Percentiles rank a stretch among this genome's conserved stretches.
phyloP scores from a whole-genome alignment of 176 grass and related monocot species.

The Phyllostachys edulis region DNA sequence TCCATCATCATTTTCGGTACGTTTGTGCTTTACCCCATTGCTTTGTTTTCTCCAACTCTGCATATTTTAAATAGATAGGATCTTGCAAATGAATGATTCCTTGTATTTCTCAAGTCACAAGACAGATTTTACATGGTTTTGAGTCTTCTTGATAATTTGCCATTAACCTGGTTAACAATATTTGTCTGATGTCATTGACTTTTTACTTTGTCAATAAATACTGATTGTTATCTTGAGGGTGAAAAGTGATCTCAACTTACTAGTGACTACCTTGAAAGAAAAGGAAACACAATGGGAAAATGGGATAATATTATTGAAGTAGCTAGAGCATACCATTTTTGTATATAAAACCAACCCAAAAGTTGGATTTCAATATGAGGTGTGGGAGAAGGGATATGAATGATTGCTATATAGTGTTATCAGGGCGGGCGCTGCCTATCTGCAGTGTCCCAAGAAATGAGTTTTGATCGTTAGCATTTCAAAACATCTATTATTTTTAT shows the following conservation, averaged over 20 bases:
- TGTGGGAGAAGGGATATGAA: not conserved
- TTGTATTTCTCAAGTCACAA: not conserved
- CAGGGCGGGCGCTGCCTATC: not conserved
- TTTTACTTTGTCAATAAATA: conserved; percentile 16
- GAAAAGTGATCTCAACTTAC: not conserved
- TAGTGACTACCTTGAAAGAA: not conserved
- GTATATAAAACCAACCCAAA: not conserved
- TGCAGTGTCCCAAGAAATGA: conserved; percentile 17
- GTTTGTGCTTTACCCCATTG: conserved; percentile 27
- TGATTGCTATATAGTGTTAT: conserved; percentile 3
- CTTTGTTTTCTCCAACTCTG: conserved; percentile 4
- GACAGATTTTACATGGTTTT: not conserved
- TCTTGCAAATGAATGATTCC: not conserved
- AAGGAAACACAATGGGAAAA: not conserved
- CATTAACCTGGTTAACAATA: not conserved
- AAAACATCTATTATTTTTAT: not conserved
- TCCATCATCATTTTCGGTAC: conserved; percentile 82
- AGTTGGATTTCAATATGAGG: conserved; percentile 3
- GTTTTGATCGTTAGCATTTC: conserved; percentile 4
- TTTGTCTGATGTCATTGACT: not conserved
- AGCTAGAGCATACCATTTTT: not conserved
- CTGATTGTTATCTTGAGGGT: not conserved
- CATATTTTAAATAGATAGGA: conserved; percentile 9
- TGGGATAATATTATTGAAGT: not conserved
- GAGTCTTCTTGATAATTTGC: conserved; percentile 7